These are phyloP conservation scores for Erythrobasidium yunnanense DNA, from an alignment of 768 basidiomycete genomes.

Conservation along the genomic window DNA sequence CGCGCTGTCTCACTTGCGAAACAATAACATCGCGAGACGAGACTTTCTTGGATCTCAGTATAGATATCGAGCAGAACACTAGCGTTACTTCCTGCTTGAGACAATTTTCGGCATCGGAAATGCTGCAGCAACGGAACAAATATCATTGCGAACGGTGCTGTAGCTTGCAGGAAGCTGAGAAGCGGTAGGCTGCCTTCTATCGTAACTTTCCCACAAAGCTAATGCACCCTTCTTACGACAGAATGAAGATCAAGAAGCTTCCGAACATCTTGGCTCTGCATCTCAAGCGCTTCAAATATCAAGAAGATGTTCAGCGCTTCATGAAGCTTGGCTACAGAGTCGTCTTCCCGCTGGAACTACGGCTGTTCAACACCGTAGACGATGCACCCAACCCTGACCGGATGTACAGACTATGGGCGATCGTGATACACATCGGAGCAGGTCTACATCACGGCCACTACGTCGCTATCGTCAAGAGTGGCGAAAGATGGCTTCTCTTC, in stretches of 20 bases:
- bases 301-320: conserved; percentile 77
- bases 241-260: conserved; percentile 97
- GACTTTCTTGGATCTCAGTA: conserved; percentile 91
- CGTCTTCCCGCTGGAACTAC: conserved; percentile 85
- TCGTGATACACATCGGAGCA: conserved; percentile 99
- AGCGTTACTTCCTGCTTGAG: conserved; percentile 90
- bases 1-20: conserved; percentile 93
- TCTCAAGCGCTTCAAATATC: conserved; percentile 96
- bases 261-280: conserved; percentile 93
- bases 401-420: conserved; percentile 84
- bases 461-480: conserved; percentile 82
- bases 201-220: background rate
- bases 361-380: conserved; percentile 94
- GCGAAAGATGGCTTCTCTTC: conserved; percentile 67
- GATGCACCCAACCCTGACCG: conserved; percentile 82
- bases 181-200: conserved; percentile 53
- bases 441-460: conserved; percentile 99
- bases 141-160: conserved; percentile 97
- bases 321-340: conserved; percentile 95
- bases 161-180: conserved; percentile 93
- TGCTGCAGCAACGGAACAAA: conserved; percentile 96
- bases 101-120: conserved; percentile 94
- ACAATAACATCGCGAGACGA: conserved; percentile 90
- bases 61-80: conserved; percentile 97
- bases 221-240: conserved; percentile 39